Percentiles rank a stretch among this genome's conserved stretches.
Evolutionary conservation across 306 rosid species (phyloP).

Genomic region (Malus orientalis): DNA sequence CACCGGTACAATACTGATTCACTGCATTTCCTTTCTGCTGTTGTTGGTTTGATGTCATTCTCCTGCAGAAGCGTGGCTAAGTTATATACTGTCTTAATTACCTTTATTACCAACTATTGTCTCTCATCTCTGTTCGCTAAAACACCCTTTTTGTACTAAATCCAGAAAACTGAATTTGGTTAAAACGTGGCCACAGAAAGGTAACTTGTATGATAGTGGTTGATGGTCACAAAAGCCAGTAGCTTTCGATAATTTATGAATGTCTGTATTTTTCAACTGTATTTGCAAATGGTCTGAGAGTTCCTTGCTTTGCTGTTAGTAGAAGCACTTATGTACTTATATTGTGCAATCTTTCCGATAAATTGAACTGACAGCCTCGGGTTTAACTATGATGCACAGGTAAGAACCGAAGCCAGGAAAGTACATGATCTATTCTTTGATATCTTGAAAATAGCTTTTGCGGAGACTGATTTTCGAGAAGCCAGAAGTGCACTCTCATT

Average conservation of each 20-base stretch:
- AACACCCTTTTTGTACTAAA: not conserved
- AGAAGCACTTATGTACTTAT: not conserved
- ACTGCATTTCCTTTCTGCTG: not conserved
- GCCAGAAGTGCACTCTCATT: conserved; percentile 63
- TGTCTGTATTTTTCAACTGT: not conserved
- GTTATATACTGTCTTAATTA: not conserved
- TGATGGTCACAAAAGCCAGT: not conserved
- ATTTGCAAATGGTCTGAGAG: not conserved
- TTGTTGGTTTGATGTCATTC: not conserved
- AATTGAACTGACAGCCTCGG: conserved; percentile 9
- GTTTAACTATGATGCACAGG: conserved; percentile 41
- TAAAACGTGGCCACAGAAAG: not conserved
- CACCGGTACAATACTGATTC: not conserved
- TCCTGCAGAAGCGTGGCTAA: not conserved
- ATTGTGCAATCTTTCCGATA: not conserved
- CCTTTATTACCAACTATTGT: not conserved
- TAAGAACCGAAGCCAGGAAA: conserved; percentile 75
- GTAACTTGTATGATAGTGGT: not conserved
- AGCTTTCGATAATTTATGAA: not conserved
- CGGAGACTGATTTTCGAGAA: conserved; percentile 72
- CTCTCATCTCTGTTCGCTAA: not conserved
- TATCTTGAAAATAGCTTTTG: conserved; percentile 70
- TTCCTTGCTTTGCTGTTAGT: not conserved
- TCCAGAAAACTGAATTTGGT: not conserved
- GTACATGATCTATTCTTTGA: conserved; percentile 89